Conservation (phyloP, 139 green algal species). For the Ulvella scutata region DNA sequence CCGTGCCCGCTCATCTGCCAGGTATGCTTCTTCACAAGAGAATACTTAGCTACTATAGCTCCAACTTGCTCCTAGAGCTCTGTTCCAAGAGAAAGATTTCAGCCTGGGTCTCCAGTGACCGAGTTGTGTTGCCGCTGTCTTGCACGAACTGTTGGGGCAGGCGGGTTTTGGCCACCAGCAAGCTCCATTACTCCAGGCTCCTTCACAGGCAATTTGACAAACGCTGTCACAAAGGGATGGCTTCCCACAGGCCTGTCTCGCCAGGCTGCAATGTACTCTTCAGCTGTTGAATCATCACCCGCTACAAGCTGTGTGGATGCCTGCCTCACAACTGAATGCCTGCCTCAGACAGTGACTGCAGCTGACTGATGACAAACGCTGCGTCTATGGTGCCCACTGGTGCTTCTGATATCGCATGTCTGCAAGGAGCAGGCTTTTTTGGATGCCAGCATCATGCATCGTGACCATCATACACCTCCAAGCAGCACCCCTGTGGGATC, state of each 20-base stretch:
- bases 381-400: not conserved
- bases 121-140: too few relatives aligned
- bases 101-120: too few relatives aligned
- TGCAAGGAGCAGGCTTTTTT: not conserved
- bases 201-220: not conserved
- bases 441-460: too few relatives aligned
- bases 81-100: too few relatives aligned
- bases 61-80: too few relatives aligned
- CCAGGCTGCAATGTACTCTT: not conserved
- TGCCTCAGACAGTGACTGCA: not conserved
- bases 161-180: too few relatives aligned
- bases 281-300: not conserved
- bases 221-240: not conserved
- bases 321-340: not conserved
- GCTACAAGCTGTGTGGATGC: not conserved
- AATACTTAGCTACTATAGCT: too few relatives aligned
- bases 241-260: not conserved
- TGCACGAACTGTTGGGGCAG: not conserved
- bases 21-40: too few relatives aligned
- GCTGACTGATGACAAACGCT: not conserved
- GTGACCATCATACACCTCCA: too few relatives aligned
- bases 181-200: too few relatives aligned
- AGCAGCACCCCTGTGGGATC: too few relatives aligned
- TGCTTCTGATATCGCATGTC: not conserved
- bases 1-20: too few relatives aligned